Evolutionary conservation across 1,139 yeast species (phyloP).

Genomic region (Yamadazyma aaseri): DNA sequence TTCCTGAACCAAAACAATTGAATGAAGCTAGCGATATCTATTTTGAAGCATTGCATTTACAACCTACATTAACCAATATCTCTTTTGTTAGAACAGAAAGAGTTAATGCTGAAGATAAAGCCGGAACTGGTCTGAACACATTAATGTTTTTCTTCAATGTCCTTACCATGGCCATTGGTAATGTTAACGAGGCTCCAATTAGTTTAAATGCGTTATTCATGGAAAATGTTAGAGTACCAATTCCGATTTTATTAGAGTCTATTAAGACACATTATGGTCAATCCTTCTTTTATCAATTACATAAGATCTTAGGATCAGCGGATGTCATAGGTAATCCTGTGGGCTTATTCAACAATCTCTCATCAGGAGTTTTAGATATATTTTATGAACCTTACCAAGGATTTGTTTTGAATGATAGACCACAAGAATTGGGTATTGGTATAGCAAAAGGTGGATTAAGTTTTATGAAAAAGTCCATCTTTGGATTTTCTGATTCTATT

Average conservation of each 20-base stretch:
- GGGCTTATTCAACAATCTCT: constrained; percentile 86
- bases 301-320: constrained; percentile 92
- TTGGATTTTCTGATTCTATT: constrained; percentile 91
- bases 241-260: constrained; percentile 69
- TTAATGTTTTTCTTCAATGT: constrained; percentile 77
- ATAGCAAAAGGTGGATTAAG: constrained; percentile 94
- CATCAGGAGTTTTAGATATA: constrained; percentile 94
- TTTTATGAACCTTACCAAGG: constrained; percentile 98
- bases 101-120: constrained; percentile 57
- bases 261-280: constrained; percentile 87
- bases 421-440: constrained; percentile 93
- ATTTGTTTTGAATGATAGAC: constrained; percentile 87
- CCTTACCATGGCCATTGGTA: constrained; percentile 95
- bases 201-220: constrained; percentile 81
- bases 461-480: constrained; percentile 90
- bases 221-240: constrained; percentile 86
- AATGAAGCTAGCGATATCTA: constrained; percentile 71
- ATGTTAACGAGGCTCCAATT: constrained; percentile 95
- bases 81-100: constrained; percentile 92
- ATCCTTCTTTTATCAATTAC: constrained; percentile 87
- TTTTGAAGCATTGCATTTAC: constrained; percentile 89
- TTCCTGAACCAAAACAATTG: constrained; percentile 71
- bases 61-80: constrained; percentile 83
- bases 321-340: constrained; percentile 97
- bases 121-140: constrained; percentile 57